Conservation (phyloP, 169 alveolate species). For the Plasmodium cynomolgi region DNA sequence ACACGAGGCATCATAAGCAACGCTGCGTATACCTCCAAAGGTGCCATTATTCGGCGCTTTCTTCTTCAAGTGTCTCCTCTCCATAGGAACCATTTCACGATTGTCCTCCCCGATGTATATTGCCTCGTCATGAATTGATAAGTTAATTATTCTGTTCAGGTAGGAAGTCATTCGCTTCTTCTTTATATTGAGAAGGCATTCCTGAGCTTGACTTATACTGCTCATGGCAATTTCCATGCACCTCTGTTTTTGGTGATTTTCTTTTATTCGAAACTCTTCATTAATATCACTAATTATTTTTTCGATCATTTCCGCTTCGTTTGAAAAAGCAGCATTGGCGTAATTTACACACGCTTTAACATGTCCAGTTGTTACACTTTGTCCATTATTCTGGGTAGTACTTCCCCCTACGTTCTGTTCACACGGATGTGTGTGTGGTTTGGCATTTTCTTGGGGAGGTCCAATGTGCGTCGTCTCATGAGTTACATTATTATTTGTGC, state of each 20-base stretch:
- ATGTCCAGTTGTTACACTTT: not conserved
- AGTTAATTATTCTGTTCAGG: conserved; percentile 44
- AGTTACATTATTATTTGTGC: not conserved
- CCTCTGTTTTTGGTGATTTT: conserved; percentile 29
- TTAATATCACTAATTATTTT: conserved; percentile 6
- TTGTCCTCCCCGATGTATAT: conserved; percentile 15
- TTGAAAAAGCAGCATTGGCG: not conserved
- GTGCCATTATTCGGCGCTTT: not conserved
- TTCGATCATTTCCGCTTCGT: not conserved
- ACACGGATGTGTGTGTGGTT: not conserved
- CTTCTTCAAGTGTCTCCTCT: not conserved
- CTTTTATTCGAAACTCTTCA: not conserved
- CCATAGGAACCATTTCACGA: not conserved
- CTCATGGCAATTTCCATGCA: conserved; percentile 57
- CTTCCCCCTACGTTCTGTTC: not conserved
- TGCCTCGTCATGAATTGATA: conserved; percentile 20
- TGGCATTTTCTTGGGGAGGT: not conserved
- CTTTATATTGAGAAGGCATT: conserved; percentile 51
- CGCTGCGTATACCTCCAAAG: not conserved
- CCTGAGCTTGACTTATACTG: conserved; percentile 64
- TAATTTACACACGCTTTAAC: not conserved
- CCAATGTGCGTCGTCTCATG: not conserved
- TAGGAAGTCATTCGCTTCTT: conserved; percentile 44
- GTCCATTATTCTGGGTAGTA: not conserved
- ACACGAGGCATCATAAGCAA: not conserved